These are phyloP conservation scores for Pyrenochaeta sp. DNA, from an alignment of 2,329 filamentous ascomycete genomes.

Conservation along the genomic window DNA sequence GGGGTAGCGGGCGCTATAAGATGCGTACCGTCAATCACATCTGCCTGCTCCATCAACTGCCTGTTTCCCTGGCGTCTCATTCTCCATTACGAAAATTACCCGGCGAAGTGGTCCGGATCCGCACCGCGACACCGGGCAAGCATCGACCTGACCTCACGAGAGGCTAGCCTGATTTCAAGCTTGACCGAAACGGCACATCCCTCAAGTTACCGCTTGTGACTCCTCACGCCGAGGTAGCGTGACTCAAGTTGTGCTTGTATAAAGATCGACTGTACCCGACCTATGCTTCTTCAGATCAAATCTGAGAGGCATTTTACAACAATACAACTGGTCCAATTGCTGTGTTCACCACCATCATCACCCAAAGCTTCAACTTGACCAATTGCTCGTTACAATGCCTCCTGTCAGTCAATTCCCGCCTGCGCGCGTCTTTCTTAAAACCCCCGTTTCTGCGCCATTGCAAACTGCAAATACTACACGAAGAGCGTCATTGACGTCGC, in stretches of 20 bases:
- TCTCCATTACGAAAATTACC: constrained; percentile 11
- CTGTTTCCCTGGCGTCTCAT: neutral
- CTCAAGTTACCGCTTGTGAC: constrained; percentile 11
- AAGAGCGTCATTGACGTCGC: constrained; percentile 15
- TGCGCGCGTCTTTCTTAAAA: constrained; percentile 42
- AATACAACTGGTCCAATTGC: neutral
- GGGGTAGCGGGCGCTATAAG: constrained; percentile 14
- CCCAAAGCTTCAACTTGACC: neutral
- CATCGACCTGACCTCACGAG: constrained; percentile 12
- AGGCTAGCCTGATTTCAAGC: constrained; percentile 13
- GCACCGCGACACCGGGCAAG: constrained; percentile 4
- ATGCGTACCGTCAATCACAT: neutral
- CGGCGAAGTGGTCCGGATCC: constrained; percentile 14
- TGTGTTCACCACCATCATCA: neutral
- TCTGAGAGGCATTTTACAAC: neutral
- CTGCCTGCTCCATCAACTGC: neutral
- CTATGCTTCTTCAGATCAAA: neutral
- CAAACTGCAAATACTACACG: constrained; percentile 9
- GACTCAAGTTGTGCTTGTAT: constrained; percentile 6
- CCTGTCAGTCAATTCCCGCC: constrained; percentile 44
- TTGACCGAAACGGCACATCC: constrained; percentile 14
- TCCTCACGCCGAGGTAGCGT: constrained; percentile 13
- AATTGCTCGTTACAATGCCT: constrained; percentile 30
- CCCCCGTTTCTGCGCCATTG: constrained; percentile 10
- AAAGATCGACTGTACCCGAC: constrained; percentile 5